Evolutionary conservation across 495 filamentous ascomycete species (phyloP).

Genomic region (Podospora sp.): DNA sequence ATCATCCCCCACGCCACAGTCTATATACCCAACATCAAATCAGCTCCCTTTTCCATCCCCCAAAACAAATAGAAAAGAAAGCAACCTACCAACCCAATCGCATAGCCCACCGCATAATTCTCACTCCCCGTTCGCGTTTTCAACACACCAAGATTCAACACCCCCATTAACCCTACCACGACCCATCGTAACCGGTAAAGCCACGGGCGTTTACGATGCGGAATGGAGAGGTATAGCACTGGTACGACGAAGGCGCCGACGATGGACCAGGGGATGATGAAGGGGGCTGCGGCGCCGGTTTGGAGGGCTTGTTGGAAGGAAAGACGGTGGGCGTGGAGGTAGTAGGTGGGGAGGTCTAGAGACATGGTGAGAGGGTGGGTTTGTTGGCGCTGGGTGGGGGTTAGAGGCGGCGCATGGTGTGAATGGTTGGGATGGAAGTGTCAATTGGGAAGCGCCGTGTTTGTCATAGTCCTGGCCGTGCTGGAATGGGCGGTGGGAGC

Average conservation of each 20-base stretch:
- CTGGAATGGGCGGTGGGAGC: neutral
- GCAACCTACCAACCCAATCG: constrained; percentile 59
- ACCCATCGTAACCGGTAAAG: constrained; percentile 55
- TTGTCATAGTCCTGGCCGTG: neutral
- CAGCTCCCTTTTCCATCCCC: neutral
- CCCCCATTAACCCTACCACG: constrained; percentile 49
- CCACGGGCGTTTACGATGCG: constrained; percentile 53
- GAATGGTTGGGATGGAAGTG: neutral
- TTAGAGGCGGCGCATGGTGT: neutral
- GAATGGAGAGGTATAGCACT: constrained; percentile 60
- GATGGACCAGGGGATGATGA: constrained; percentile 59
- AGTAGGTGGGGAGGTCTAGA: constrained; percentile 17
- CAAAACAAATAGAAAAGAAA: neutral
- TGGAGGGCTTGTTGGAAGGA: constrained; percentile 23
- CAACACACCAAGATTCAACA: constrained; percentile 43
- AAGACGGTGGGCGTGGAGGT: constrained; percentile 18
- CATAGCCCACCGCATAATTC: constrained; percentile 65
- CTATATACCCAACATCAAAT: neutral
- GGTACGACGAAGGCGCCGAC: constrained; percentile 53
- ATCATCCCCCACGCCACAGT: constrained; percentile 63
- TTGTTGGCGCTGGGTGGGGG: neutral
- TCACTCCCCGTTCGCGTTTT: constrained; percentile 49
- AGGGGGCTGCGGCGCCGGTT: constrained; percentile 49
- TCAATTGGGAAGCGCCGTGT: neutral
- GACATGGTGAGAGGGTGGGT: neutral